phyloP scores from a whole-genome alignment of 179 eudicot species.

The Beta lomatogona region DNA sequence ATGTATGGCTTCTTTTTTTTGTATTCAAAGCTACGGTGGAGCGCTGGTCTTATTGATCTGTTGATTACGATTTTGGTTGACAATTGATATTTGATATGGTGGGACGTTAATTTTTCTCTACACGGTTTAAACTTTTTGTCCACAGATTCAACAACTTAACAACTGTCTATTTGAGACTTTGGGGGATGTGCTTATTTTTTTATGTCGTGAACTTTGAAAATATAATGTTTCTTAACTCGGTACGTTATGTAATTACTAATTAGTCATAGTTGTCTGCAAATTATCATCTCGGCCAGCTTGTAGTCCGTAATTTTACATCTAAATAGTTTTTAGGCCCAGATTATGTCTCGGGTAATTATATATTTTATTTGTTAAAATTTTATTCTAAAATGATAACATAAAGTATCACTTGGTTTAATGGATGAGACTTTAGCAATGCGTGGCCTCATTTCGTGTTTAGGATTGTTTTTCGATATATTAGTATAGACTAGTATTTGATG shows the following conservation, averaged over 20 bases:
- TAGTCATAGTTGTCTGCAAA: neutral
- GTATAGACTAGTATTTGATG: too few species aligned
- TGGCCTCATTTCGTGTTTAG: too few species aligned
- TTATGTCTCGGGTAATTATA: too few species aligned
- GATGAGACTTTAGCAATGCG: too few species aligned
- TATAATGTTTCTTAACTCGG: neutral
- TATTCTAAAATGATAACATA: too few species aligned
- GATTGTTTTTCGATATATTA: too few species aligned
- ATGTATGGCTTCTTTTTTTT: constrained; percentile 18
- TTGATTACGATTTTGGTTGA: constrained; percentile 23
- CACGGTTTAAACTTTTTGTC: neutral
- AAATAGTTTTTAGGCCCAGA: too few species aligned
- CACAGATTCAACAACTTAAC: neutral
- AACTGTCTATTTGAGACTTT: neutral
- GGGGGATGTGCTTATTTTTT: neutral
- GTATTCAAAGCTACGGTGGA: constrained; percentile 24
- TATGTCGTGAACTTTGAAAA: neutral
- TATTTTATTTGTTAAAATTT: too few species aligned
- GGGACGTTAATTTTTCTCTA: neutral
- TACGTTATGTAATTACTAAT: neutral
- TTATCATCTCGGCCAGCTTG: neutral
- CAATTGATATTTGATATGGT: neutral
- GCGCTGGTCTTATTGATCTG: constrained; percentile 16
- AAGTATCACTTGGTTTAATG: too few species aligned
- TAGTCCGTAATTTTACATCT: too few species aligned